A percentile compares a stretch with the other conserved stretches of the same genome.
Conservation (phyloP, 441 rosid species). For the Adansonia rubrostipa region DNA sequence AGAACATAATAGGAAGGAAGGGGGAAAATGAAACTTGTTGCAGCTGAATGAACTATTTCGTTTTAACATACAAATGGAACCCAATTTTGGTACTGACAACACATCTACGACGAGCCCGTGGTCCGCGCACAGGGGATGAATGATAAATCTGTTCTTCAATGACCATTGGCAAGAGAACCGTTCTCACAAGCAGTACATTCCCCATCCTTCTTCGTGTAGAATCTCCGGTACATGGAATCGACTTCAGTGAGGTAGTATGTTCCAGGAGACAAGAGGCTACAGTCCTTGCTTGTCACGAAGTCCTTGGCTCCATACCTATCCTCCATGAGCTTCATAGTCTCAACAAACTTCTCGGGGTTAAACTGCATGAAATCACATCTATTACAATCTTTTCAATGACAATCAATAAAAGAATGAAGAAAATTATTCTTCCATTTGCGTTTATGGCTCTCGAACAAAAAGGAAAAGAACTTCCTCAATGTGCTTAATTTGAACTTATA, state of each 20-base stretch:
- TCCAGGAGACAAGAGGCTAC: slow-evolving; percentile 78
- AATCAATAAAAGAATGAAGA: background rate
- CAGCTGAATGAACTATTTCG: slow-evolving; percentile 26
- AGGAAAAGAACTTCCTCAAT: too few species aligned
- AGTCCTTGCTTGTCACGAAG: slow-evolving; percentile 90
- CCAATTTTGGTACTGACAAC: slow-evolving; percentile 20
- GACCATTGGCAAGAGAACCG: slow-evolving; percentile 69
- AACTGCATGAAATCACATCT: slow-evolving; percentile 50
- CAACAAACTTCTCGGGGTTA: slow-evolving; percentile 82
- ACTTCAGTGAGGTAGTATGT: slow-evolving; percentile 91
- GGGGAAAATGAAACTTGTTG: background rate
- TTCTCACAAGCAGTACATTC: slow-evolving; percentile 40
- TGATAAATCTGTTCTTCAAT: slow-evolving; percentile 35
- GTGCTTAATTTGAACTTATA: background rate
- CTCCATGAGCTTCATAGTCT: slow-evolving; percentile 89
- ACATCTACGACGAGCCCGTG: slow-evolving; percentile 7
- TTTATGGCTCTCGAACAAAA: background rate
- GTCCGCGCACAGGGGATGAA: slow-evolving; percentile 1
- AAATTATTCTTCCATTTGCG: background rate
- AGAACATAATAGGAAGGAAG: slow-evolving; percentile 6
- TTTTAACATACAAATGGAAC: slow-evolving; percentile 26
- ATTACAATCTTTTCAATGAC: slow-evolving; percentile 4
- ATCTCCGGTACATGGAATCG: slow-evolving; percentile 85
- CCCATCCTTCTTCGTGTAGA: slow-evolving; percentile 65
- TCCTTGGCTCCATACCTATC: slow-evolving; percentile 92